Conservation (phyloP, 108 stramenopile genomes). For the Nitzschia putrida region DNA sequence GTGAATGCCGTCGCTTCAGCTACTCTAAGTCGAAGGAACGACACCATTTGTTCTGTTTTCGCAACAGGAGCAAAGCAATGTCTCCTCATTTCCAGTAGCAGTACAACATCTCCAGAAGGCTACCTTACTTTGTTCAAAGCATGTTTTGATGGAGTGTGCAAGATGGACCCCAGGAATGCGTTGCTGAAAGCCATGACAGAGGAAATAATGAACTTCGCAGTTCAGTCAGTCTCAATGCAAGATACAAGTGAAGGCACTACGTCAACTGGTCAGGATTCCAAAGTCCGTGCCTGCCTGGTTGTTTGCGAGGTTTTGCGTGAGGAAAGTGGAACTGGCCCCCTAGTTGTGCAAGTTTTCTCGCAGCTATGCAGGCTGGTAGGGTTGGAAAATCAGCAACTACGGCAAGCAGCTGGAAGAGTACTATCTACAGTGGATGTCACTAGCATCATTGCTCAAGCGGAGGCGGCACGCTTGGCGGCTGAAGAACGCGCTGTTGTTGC, state of each 20-base stretch:
- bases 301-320: conserved; percentile 59
- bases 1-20: conserved; percentile 11
- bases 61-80: conserved; percentile 32
- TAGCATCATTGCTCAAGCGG: conserved; percentile 46
- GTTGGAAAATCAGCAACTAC: conserved; percentile 48
- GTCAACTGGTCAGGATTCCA: conserved; percentile 6
- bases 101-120: neutral
- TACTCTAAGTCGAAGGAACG: neutral
- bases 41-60: conserved; percentile 28
- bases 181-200: conserved; percentile 42
- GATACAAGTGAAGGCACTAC: neutral
- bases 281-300: conserved; percentile 44
- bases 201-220: conserved; percentile 42
- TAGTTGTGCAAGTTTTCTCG: conserved; percentile 60
- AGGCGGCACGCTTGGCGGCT: conserved; percentile 41
- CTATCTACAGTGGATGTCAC: conserved; percentile 48
- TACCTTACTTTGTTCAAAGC: conserved; percentile 49
- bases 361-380: conserved; percentile 57
- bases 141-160: conserved; percentile 60
- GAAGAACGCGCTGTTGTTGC: conserved; percentile 53
- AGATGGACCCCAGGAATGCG: conserved; percentile 44
- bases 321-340: conserved; percentile 40
- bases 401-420: conserved; percentile 52
- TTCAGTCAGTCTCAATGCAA: conserved; percentile 1
- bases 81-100: conserved; percentile 32